Evolutionary conservation across 305 asterid genomes (phyloP), one percentile per base, ranked within the genome.

Genomic region (Fraxinus baroniana): DNA sequence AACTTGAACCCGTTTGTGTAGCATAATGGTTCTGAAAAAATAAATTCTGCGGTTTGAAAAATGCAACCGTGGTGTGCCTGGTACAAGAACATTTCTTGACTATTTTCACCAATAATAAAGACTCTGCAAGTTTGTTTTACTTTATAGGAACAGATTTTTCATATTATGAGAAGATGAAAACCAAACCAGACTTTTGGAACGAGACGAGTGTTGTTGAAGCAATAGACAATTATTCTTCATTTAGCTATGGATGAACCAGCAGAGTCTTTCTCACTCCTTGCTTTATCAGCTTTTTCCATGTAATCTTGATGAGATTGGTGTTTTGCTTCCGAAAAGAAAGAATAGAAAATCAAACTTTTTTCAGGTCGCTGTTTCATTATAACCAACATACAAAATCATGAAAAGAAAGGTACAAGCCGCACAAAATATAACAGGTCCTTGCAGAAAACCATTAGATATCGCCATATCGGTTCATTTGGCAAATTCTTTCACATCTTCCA

Each of bases 261-360:
- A 26, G 97, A n/a, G n/a, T n/a, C n/a, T 76, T 97, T 88, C 15
- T 82, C 94, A 15, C 79, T 90, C 79, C 97, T 86, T 35, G 99
- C 99, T 88, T 87, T 91, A 75, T 95, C 97, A 24, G 99, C 99
- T 78, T 80, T 94, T 80, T 93, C 99, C 95, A 94, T 41, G 90
- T 95, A 95, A 89, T 95, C 95, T 87, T 94, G 99, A 87, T 95
- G 99, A 80, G 99, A 95, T 83, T 83, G 94, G 41, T 94, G 99
- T 88, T 90, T 94, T 44, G 97, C 80, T 39, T 90, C 99, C 93
- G 60, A n/a, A 70, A 78, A 74, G 24, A 33, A 78, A 57, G 10
- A 57, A 39, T 41, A 8, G 76, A 52, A n/a, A 77, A 44, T 46
- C 3, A 15, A 82, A 9, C 18, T 7, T 10, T 13, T 26, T 57